Percentiles rank a stretch among this genome's conserved stretches.
phyloP scores from a whole-genome alignment of 441 rosid genomes.

The Arabidopsis hybrid region DNA sequence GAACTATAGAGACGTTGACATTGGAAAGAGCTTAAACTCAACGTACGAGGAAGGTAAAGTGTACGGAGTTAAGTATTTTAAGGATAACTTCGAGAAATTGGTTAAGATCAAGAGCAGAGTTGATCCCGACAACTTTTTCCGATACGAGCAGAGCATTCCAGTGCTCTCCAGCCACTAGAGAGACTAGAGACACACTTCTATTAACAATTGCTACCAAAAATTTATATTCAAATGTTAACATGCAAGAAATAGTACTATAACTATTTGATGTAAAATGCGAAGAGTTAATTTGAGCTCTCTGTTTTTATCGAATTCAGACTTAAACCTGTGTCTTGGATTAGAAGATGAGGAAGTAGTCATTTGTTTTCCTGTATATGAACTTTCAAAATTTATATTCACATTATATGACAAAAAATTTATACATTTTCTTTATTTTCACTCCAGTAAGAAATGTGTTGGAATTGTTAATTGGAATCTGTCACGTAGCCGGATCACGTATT shows the following conservation, averaged over 20 bases:
- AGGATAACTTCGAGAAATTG: constrained; percentile 38
- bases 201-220: neutral
- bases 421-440: too few relatives aligned
- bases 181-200: neutral
- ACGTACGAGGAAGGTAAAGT: constrained; percentile 44
- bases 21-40: constrained; percentile 41
- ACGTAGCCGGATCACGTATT: too few relatives aligned
- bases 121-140: constrained; percentile 44
- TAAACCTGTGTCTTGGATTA: neutral
- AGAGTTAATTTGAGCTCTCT: constrained; percentile 27
- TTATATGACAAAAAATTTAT: too few relatives aligned
- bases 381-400: neutral
- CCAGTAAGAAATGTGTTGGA: too few relatives aligned
- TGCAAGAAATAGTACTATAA: neutral
- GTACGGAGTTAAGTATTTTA: constrained; percentile 44
- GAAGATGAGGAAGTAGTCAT: neutral
- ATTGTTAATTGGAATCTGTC: too few relatives aligned
- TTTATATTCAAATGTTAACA: neutral
- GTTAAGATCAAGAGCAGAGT: constrained; percentile 40
- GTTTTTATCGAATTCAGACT: neutral
- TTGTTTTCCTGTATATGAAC: neutral
- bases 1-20: constrained; percentile 51
- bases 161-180: constrained; percentile 33
- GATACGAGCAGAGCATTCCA: constrained; percentile 47
- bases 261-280: constrained; percentile 4